A percentile compares a stretch with the other conserved stretches of the same genome.
These are phyloP conservation scores for Ophiocordyceps sinensis DNA, from an alignment of 2,329 filamentous ascomycete species.

Conservation along the genomic window DNA sequence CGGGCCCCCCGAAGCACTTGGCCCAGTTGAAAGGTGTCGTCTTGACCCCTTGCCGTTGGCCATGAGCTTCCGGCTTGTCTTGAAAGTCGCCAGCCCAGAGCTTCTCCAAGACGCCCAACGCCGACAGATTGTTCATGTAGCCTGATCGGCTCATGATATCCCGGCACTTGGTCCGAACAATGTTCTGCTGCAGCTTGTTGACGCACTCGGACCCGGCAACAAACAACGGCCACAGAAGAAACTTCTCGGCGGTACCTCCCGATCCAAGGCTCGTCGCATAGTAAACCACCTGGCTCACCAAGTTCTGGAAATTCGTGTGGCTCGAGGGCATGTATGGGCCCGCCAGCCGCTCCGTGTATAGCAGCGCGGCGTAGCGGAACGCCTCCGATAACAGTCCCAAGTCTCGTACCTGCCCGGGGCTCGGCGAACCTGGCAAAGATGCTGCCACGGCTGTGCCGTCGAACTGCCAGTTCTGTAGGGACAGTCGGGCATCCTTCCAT, in stretches of 20 bases:
- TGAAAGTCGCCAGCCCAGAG: constrained; percentile 53
- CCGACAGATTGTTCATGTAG: constrained; percentile 85
- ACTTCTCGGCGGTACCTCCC: constrained; percentile 64
- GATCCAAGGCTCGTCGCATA: constrained; percentile 69
- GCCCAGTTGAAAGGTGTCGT: constrained; percentile 41
- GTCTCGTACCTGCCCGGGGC: constrained; percentile 53
- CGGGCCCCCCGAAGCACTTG: constrained; percentile 39
- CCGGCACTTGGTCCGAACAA: constrained; percentile 66
- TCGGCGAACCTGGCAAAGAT: constrained; percentile 34
- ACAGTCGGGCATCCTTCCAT: constrained; percentile 66
- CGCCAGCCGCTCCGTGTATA: constrained; percentile 81
- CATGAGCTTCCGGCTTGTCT: constrained; percentile 18
- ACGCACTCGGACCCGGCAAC: constrained; percentile 83
- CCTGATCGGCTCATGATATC: constrained; percentile 82
- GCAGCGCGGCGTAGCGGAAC: constrained; percentile 75
- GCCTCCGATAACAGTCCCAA: constrained; percentile 74
- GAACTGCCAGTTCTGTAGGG: constrained; percentile 72
- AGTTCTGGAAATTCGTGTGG: constrained; percentile 65
- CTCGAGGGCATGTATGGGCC: constrained; percentile 59
- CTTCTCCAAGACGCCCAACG: constrained; percentile 71
- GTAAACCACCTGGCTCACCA: constrained; percentile 69
- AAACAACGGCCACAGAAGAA: constrained; percentile 86
- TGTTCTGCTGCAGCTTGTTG: constrained; percentile 60
- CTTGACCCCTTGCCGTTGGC: constrained; percentile 11
- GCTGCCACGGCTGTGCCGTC: constrained; percentile 37